Evolutionary conservation across 2,329 filamentous ascomycete genomes (phyloP), one percentile per base, ranked within the genome.

Genomic region (Fusarium sp.): DNA sequence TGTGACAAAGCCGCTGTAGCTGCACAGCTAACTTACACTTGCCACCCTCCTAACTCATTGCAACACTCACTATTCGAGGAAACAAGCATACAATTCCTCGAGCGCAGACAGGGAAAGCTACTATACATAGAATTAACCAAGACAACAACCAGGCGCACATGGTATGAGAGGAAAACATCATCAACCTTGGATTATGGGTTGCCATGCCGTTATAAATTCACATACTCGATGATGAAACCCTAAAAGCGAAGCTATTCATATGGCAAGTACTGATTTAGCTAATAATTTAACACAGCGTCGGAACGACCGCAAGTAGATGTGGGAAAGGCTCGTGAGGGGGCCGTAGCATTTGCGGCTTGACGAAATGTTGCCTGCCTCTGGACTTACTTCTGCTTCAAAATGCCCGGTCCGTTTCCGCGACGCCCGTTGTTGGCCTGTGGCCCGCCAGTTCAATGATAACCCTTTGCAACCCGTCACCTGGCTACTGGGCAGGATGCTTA

Each of bases 371-470:
- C 59, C 39, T 36, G 41, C 41, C 53, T 51, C 24, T 45, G 51
- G 24, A 28, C 30, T 35, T 53, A 35, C 55, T 50, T 44, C 38
- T 60, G 47, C 57, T 61, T 65, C 50, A 65, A 50, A 56, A 45
- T 60, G 26, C 36, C 75, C 68, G 72, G 75, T 54, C 74, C 75
- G 75, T 68, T 65, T 75, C 75, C 74, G 75, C 70, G 75, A 73
- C 68, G 68, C 71, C 75, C 75, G 73, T 56, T 70, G 69, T 72
- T 72, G 61, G 61, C 56, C 33, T 53, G 59, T 62, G 64, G 63
- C 51, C 56, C 54, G 63, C 51, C 56, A 54, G 39, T 57, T 60
- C 30, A 57, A 71, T 73, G 31, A 55, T 39, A 48, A 57, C 36
- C 31, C 45, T 56, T 35, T 35, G 31, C 35, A 42, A 57, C 55